Percentiles rank a stretch among this genome's conserved stretches.
Evolutionary conservation across 352 stramenopile species (phyloP).

Genomic region (Phytophthora ramorum): DNA sequence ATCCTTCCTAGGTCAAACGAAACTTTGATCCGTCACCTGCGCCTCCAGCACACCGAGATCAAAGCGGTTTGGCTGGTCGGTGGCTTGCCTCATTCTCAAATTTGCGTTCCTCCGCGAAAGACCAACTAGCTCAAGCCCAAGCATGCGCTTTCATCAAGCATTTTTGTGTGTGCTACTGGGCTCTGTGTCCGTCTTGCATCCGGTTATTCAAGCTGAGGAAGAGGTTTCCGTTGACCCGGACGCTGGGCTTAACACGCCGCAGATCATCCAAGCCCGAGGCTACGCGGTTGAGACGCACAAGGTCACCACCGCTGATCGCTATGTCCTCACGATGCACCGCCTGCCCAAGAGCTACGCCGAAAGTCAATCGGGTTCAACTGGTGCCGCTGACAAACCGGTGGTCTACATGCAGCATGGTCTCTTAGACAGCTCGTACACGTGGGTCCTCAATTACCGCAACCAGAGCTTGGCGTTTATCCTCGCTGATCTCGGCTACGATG

Average conservation of each 20-base stretch:
- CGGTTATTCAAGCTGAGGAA: slow-evolving; percentile 12
- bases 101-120: slow-evolving; percentile 19
- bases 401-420: slow-evolving; percentile 62
- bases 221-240: slow-evolving; percentile 45
- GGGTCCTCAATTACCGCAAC: slow-evolving; percentile 53
- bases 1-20: slow-evolving; percentile 17
- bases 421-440: slow-evolving; percentile 63
- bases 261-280: slow-evolving; percentile 49
- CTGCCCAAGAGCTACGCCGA: slow-evolving; percentile 54
- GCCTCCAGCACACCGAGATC: not conserved
- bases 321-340: slow-evolving; percentile 67
- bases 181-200: not conserved
- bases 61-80: slow-evolving; percentile 8
- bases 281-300: slow-evolving; percentile 60
- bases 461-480: slow-evolving; percentile 61
- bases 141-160: slow-evolving; percentile 3
- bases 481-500: slow-evolving; percentile 57
- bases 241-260: slow-evolving; percentile 36
- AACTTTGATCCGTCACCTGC: slow-evolving; percentile 9
- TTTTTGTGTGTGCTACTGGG: slow-evolving; percentile 12
- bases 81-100: slow-evolving; percentile 21
- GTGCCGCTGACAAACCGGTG: slow-evolving; percentile 43
- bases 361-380: slow-evolving; percentile 24
- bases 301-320: slow-evolving; percentile 54
- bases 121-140: slow-evolving; percentile 6